Conservation (phyloP, 306 rosid genomes). For the Delonix regia region DNA sequence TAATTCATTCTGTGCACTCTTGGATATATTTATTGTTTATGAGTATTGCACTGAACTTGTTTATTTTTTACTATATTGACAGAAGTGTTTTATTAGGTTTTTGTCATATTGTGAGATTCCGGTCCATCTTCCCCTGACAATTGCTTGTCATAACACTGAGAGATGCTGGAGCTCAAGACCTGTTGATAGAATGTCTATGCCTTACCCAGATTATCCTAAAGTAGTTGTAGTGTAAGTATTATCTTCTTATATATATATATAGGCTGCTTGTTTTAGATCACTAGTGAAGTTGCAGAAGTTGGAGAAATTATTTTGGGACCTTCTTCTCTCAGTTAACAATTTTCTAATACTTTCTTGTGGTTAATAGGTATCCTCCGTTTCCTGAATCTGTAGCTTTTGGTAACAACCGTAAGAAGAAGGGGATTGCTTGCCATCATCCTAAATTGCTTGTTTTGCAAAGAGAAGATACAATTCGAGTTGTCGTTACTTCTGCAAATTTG, state of each 20-base stretch:
- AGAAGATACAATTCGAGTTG: conserved; percentile 65
- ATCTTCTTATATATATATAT: conserved; percentile 3
- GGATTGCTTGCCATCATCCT: conserved; percentile 91
- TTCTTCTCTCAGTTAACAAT: conserved; percentile 8
- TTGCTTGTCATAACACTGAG: conserved; percentile 73
- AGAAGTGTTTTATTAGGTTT: conserved; percentile 57
- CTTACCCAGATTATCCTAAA: conserved; percentile 71
- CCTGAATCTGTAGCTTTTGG: conserved; percentile 81
- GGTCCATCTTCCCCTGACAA: conserved; percentile 61
- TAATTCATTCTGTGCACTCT: neutral
- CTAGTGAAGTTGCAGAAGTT: neutral
- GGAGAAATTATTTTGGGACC: neutral
- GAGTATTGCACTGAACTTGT: conserved; percentile 17
- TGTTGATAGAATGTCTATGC: conserved; percentile 57
- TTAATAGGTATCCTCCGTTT: conserved; percentile 67
- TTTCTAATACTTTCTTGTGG: conserved; percentile 22
- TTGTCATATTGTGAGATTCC: conserved; percentile 73
- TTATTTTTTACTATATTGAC: conserved; percentile 27
- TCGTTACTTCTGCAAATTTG: conserved; percentile 84
- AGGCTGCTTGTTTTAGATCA: conserved; percentile 30
- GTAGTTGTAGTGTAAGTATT: conserved; percentile 62
- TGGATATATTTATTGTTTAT: neutral
- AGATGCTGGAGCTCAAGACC: conserved; percentile 76
- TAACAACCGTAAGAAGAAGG: conserved; percentile 62
- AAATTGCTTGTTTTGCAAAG: conserved; percentile 75